phyloP scores from a whole-genome alignment of 169 alveolate genomes.

The Miamiensis avidus region DNA sequence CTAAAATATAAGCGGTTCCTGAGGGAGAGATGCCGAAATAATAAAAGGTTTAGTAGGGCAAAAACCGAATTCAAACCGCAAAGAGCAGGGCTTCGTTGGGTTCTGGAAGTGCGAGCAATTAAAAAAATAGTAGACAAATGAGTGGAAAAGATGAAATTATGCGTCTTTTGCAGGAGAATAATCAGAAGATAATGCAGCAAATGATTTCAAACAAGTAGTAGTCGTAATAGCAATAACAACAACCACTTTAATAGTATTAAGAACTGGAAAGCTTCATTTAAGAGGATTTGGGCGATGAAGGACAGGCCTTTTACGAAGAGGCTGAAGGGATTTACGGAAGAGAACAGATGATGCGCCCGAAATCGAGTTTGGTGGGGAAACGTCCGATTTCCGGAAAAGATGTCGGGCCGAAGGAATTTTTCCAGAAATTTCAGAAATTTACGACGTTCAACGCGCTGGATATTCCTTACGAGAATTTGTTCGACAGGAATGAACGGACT shows the following conservation, averaged over 20 bases:
- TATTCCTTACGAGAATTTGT: conserved; percentile 73
- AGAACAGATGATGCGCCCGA: neutral
- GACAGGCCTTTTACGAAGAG: neutral
- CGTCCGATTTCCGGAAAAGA: conserved; percentile 38
- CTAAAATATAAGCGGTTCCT: no score
- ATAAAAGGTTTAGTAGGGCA: no score
- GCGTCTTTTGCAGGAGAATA: neutral
- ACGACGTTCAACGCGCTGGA: conserved; percentile 45
- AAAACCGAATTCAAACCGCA: no score
- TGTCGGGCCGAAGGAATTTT: conserved; percentile 25
- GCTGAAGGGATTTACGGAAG: neutral
- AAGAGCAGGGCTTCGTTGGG: no score
- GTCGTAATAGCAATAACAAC: neutral
- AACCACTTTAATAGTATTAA: neutral
- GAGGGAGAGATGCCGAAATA: no score
- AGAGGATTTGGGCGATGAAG: neutral
- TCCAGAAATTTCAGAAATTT: conserved; percentile 24
- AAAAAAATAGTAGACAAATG: neutral
- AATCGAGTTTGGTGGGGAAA: conserved; percentile 16
- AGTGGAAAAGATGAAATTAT: neutral
- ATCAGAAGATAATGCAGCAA: neutral
- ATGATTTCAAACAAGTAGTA: neutral
- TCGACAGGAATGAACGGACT: conserved; percentile 84
- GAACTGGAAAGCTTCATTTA: neutral
- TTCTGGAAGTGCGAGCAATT: no score